A percentile compares a stretch with the other conserved stretches of the same genome.
phyloP scores from a whole-genome alignment of 805 yeast genomes.

The Pichia cephalocereana region DNA sequence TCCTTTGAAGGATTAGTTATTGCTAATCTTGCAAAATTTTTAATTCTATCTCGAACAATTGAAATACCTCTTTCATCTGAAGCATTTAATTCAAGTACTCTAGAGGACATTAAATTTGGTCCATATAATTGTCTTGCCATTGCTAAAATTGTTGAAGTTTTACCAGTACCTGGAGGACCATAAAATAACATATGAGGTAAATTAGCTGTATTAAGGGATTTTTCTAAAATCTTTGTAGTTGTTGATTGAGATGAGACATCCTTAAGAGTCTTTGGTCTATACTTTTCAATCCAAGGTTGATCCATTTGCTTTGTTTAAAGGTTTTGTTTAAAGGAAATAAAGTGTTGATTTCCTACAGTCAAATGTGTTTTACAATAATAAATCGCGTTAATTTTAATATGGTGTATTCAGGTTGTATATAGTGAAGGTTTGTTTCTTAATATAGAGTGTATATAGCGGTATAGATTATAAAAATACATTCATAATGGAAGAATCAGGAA shows the following conservation, averaged over 20 bases:
- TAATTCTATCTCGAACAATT: constrained; percentile 77
- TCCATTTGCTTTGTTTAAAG: constrained; percentile 4
- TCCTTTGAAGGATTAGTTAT: constrained; percentile 72
- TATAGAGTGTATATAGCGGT: neutral
- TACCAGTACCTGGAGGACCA: constrained; percentile 94
- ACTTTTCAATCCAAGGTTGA: constrained; percentile 87
- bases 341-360: no score
- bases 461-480: neutral
- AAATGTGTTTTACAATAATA: no score
- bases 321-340: no score
- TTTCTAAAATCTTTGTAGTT: constrained; percentile 73
- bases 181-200: constrained; percentile 87
- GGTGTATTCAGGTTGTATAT: no score
- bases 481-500: constrained; percentile 12
- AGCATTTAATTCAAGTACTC: constrained; percentile 80
- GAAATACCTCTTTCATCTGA: constrained; percentile 89
- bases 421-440: no score
- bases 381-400: no score
- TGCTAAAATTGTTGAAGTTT: constrained; percentile 81
- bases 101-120: constrained; percentile 53
- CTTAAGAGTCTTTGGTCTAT: constrained; percentile 78
- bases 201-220: constrained; percentile 71
- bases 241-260: constrained; percentile 91
- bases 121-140: constrained; percentile 74
- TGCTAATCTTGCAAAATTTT: constrained; percentile 76